phyloP scores from a whole-genome alignment of 441 rosid species.

The Corymbia citriodora region DNA sequence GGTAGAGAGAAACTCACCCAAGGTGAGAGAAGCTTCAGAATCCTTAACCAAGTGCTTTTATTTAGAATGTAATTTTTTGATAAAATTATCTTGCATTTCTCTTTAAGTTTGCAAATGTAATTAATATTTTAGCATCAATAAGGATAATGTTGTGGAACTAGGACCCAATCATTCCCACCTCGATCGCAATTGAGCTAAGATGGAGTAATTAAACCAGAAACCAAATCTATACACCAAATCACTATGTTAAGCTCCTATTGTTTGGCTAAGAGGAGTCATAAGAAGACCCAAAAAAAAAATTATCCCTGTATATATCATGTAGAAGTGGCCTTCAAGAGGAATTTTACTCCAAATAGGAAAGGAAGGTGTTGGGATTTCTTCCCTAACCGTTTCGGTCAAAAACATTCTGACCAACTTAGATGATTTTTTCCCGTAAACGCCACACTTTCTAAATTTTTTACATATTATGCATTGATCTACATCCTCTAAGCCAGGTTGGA shows the following conservation, averaged over 20 bases:
- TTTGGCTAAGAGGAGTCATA: background rate
- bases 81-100: background rate
- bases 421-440: background rate
- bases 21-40: too few species aligned
- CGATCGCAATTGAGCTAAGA: background rate
- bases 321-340: background rate
- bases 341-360: too few species aligned
- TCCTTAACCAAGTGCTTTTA: too few species aligned
- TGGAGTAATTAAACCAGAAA: background rate
- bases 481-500: background rate
- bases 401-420: too few species aligned
- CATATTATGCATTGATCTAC: background rate
- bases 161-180: background rate
- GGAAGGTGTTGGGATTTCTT: too few species aligned
- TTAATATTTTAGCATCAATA: background rate
- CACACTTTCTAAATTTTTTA: too few species aligned
- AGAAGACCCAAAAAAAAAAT: background rate
- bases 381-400: too few species aligned
- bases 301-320: background rate
- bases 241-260: background rate
- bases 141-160: background rate
- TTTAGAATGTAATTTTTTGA: background rate
- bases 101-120: background rate
- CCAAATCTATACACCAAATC: background rate
- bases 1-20: too few species aligned